Evolutionary conservation across 805 yeast genomes (phyloP), one percentile per base, ranked within the genome.

Genomic region (Monosporozyma aquatica): DNA sequence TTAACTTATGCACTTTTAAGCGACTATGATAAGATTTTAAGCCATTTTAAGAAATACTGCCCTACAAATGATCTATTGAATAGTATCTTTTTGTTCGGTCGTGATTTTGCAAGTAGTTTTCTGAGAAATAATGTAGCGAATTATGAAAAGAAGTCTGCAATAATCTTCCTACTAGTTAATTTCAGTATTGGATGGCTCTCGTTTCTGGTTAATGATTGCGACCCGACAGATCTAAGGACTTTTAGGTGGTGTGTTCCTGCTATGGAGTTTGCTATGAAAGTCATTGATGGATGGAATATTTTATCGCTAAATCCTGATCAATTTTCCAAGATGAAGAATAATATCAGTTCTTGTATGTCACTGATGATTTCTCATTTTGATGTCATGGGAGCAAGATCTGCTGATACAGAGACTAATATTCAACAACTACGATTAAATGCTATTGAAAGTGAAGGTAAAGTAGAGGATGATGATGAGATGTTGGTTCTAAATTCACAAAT

Each of bases 201-300:
- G 43, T 90, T 87, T 56, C 78, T 92, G 22, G 87, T 90, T 46
- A 96, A 92, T 61, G 97, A 90, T 55, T 92, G 98, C 66, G 79
- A 80, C 13, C 95, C 97, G 1, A 82, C 95, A 0, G 97, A 90
- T 51, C 75, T 82, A 43, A 83, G 80, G 53, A 90, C 97, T 0
- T 92, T 92, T 57, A 71, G 95, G 53, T 92, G 97, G 96, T 87
- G 96, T 62, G 97, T 92, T 20, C 72, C 85, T 11, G 97, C 98
- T 0, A 70, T 92, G 52, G 98, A 92, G 56, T 90, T 87, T 70
- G 94, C 95, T 0, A 87, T 87, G 95, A 87, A 82, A 51, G 80
- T 90, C 76, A 87, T 96, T 0, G 73, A 82, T 40, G 96, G 96
- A 1, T 83, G 83, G 57, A 89, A 90, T 55, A 87, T 92, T 32